Evolutionary conservation across 208 protist genomes (phyloP).

Genomic region (Lotmaria passim): DNA sequence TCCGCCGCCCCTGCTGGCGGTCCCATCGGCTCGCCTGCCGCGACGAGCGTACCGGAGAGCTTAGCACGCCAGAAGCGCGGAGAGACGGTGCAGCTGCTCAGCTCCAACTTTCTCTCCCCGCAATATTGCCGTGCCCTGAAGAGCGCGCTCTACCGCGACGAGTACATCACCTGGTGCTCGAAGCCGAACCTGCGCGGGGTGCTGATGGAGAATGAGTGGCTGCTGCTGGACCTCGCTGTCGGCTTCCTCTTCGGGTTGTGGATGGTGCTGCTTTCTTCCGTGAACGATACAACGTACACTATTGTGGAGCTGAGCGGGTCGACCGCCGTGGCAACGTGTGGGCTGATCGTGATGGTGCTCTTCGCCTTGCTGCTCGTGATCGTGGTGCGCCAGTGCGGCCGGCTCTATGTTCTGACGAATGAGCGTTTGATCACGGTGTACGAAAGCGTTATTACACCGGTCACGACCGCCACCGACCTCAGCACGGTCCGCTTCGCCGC

Average conservation of each 20-base stretch:
- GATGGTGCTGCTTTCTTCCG: slow-evolving; percentile 47
- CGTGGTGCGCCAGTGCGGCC: slow-evolving; percentile 39
- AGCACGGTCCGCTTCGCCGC: slow-evolving; percentile 45
- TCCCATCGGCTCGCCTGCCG: slow-evolving; percentile 3
- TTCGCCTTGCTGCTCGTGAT: slow-evolving; percentile 48
- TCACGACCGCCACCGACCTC: slow-evolving; percentile 50
- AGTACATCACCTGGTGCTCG: slow-evolving; percentile 58
- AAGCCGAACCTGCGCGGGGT: slow-evolving; percentile 44
- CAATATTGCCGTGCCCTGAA: slow-evolving; percentile 41
- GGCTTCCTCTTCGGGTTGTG: slow-evolving; percentile 54
- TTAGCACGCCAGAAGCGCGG: slow-evolving; percentile 39
- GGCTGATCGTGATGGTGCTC: slow-evolving; percentile 32
- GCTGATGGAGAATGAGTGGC: slow-evolving; percentile 55
- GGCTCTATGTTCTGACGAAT: slow-evolving; percentile 64
- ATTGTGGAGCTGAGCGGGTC: slow-evolving; percentile 42
- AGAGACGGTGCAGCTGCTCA: slow-evolving; percentile 59
- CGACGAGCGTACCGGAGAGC: slow-evolving; percentile 18
- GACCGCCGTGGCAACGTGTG: slow-evolving; percentile 44
- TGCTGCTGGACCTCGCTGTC: slow-evolving; percentile 40
- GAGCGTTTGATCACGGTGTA: slow-evolving; percentile 59
- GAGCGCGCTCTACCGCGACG: slow-evolving; percentile 42
- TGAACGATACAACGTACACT: slow-evolving; percentile 39
- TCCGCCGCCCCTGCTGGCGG: background rate
- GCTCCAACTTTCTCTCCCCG: slow-evolving; percentile 37
- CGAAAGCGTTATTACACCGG: slow-evolving; percentile 45